A percentile compares a stretch with the other conserved stretches of the same genome.
phyloP scores from a whole-genome alignment of 148 eudicot species.

The Persicaria tinctoria region DNA sequence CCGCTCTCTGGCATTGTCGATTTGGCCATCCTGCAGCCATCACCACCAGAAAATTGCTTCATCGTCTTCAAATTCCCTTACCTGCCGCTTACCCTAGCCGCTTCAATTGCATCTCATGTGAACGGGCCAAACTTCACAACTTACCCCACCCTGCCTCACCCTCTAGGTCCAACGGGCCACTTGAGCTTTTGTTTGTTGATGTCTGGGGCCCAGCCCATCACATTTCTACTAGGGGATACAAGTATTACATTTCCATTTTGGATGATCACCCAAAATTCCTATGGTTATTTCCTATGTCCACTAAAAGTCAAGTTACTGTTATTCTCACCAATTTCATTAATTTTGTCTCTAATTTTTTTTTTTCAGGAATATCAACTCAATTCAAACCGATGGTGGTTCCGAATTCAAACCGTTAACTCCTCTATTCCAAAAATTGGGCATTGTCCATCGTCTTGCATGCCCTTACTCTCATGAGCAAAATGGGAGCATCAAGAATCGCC shows the following conservation, averaged over 20 bases:
- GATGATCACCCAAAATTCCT: neutral
- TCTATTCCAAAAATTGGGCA: too few species aligned
- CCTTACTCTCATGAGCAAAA: too few species aligned
- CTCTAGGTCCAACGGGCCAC: neutral
- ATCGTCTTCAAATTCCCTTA: neutral
- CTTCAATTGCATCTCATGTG: neutral
- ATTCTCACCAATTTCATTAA: too few species aligned
- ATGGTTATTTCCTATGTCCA: neutral
- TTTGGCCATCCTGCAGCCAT: neutral
- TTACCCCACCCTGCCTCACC: neutral
- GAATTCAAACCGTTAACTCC: too few species aligned
- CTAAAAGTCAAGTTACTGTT: too few species aligned
- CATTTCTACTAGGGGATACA: neutral
- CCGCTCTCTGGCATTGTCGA: neutral
- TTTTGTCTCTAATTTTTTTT: too few species aligned
- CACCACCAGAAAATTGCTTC: neutral
- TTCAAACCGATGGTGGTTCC: too few species aligned
- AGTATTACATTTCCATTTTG: neutral
- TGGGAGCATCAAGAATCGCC: too few species aligned
- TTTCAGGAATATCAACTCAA: too few species aligned
- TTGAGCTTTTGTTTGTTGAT: neutral
- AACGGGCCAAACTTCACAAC: neutral
- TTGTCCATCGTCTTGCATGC: too few species aligned
- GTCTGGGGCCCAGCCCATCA: neutral
- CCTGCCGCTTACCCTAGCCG: neutral